Base-by-base conservation (phyloP, 2,329 filamentous ascomycete species). In the Macrophomina tecta region DNA sequence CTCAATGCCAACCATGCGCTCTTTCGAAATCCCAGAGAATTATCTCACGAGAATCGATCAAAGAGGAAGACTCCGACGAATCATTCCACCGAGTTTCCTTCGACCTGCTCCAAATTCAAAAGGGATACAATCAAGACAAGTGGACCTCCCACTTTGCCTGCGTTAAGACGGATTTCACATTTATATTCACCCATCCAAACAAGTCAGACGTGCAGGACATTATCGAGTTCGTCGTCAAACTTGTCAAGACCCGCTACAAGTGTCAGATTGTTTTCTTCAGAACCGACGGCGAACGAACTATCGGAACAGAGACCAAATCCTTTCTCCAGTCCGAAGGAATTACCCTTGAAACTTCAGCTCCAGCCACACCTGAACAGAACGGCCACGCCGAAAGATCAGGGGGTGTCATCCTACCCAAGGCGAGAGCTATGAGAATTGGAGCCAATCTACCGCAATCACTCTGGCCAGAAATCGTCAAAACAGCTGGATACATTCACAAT, bases 391-490 rank as follows among this genome's bases (percentile, higher is more conserved):
- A 61, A 45, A 32, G 38, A 9, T 61, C 36, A 45, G 56, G 56
- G 16, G 42, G 56, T 28, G 18, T 61, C 5, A 12, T 45, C 3
- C 38, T 61, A 18, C 5, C 42, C 14, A 61, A 61, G 36, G 56
- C 38, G 30, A 45, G 56, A 45, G 38, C 56, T 45, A 8, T 61
- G 23, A 23, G 56, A 45, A 61, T 61, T 61, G 38, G 56, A 14
- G 56, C 18, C 8, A 28, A 45, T 45, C 23, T 61, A 5, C 56
- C 56, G 11, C 11, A 61, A 28, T 45, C 38, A 14, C 14, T 61
- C 12, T 61, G 18, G 56, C 38, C 18, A 45, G 56, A 61, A 61
- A 45, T 48, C 14, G 46, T 61, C 11, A 38, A 11, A 38, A 38
- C 36, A 38, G 36, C 36, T 38, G 36, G 36, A 38, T 38, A 38